Conservation (phyloP, 1,284 basidiomycete genomes). For the Puccinia polysora region DNA sequence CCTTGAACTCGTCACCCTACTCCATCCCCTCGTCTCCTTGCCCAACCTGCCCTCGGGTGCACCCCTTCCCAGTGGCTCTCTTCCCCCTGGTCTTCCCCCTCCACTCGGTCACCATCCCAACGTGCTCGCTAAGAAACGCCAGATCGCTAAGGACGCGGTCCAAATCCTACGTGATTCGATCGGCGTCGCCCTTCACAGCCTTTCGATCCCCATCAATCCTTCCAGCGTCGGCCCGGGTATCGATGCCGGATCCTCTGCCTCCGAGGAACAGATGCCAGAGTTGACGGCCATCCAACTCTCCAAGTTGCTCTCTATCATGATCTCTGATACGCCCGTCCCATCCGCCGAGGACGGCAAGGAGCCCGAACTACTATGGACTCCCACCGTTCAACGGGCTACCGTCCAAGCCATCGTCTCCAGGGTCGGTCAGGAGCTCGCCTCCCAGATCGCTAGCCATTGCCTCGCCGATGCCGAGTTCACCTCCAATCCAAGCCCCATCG, state of each 20-base stretch:
- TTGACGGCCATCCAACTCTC: slow-evolving; percentile 67
- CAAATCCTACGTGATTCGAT: slow-evolving; percentile 33
- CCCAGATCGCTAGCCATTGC: slow-evolving; percentile 16
- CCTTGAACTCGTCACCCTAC: slow-evolving; percentile 71
- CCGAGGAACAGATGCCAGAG: slow-evolving; percentile 57
- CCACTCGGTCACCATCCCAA: slow-evolving; percentile 31
- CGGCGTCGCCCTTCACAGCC: slow-evolving; percentile 26
- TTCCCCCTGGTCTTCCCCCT: slow-evolving; percentile 54
- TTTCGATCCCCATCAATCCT: slow-evolving; percentile 22
- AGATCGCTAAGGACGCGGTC: slow-evolving; percentile 46
- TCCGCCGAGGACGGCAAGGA: neutral
- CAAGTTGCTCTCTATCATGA: slow-evolving; percentile 71
- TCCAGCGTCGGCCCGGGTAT: slow-evolving; percentile 45
- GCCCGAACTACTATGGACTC: slow-evolving; percentile 5
- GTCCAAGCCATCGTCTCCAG: slow-evolving; percentile 14
- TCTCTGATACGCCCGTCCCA: slow-evolving; percentile 61
- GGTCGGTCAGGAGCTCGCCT: slow-evolving; percentile 11
- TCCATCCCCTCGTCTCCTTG: slow-evolving; percentile 66
- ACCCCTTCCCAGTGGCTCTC: slow-evolving; percentile 62
- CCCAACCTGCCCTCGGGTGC: slow-evolving; percentile 66
- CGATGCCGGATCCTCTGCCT: slow-evolving; percentile 45
- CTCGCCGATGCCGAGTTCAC: slow-evolving; percentile 3
- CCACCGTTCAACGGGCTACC: slow-evolving; percentile 19
- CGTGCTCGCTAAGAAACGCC: slow-evolving; percentile 40
- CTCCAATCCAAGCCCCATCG: neutral